A percentile compares a stretch with the other conserved stretches of the same genome.
phyloP scores from a whole-genome alignment of 2,329 filamentous ascomycete species.

The Tolypocladium guangdongense region DNA sequence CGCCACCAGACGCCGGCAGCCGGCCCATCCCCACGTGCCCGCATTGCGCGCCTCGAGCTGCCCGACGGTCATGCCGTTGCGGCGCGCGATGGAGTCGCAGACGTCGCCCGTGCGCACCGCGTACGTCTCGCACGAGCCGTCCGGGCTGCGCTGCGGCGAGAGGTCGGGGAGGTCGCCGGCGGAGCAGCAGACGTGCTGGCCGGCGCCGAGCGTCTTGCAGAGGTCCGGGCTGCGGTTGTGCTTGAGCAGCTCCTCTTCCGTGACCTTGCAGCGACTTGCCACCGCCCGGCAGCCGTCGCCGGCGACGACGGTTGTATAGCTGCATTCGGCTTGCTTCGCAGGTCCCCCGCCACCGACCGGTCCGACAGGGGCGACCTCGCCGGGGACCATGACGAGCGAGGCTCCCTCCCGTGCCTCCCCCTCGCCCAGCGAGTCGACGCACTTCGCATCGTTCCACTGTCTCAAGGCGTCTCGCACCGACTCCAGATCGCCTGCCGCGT shows the following conservation, averaged over 20 bases:
- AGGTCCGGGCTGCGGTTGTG: slow-evolving; percentile 18
- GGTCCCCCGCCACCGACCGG: too few species aligned
- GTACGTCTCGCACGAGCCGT: slow-evolving; percentile 26
- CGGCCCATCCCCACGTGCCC: slow-evolving; percentile 19
- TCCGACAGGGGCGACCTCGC: neutral
- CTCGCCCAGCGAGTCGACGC: neutral
- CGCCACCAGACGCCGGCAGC: slow-evolving; percentile 9
- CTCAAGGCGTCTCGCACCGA: neutral
- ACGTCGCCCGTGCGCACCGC: slow-evolving; percentile 19
- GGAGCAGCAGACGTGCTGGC: slow-evolving; percentile 27
- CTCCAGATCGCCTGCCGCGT: neutral
- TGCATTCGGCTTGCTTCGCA: neutral
- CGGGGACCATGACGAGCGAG: neutral
- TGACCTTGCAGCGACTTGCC: slow-evolving; percentile 24
- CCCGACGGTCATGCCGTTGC: slow-evolving; percentile 17
- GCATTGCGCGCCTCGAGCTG: slow-evolving; percentile 9
- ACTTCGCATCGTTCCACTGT: neutral
- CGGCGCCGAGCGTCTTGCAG: slow-evolving; percentile 13
- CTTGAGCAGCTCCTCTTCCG: slow-evolving; percentile 18
- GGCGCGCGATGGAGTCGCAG: slow-evolving; percentile 22
- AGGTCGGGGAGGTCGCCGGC: slow-evolving; percentile 9
- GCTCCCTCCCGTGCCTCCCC: neutral
- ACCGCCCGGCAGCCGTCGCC: slow-evolving; percentile 24
- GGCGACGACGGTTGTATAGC: neutral
- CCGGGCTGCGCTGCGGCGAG: slow-evolving; percentile 2